Evolutionary conservation across 1,284 basidiomycete genomes (phyloP).

Genomic region (Ustilago trichophora): DNA sequence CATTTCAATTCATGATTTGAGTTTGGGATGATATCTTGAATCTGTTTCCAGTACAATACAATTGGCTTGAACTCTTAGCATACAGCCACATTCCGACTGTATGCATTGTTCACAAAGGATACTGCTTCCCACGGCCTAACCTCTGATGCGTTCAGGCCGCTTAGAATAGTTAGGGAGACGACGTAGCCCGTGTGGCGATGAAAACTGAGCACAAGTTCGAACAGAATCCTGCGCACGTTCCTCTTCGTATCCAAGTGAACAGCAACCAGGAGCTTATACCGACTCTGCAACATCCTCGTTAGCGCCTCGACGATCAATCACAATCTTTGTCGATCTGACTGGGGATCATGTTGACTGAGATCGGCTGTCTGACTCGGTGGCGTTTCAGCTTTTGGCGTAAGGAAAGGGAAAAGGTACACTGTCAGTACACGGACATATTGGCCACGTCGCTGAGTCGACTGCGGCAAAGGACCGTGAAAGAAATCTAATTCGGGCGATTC

Average conservation of each 20-base stretch:
- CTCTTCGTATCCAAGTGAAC: not conserved
- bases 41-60: too few relatives aligned
- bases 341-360: too few relatives aligned
- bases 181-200: too few relatives aligned
- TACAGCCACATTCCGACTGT: not conserved
- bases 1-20: too few relatives aligned
- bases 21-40: too few relatives aligned
- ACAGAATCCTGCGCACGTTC: constrained; percentile 9
- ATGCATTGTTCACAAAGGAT: not conserved
- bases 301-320: too few relatives aligned
- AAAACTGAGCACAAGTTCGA: not conserved
- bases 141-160: not conserved
- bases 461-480: constrained; percentile 9
- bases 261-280: not conserved
- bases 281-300: too few relatives aligned
- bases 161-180: too few relatives aligned
- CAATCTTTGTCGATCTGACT: too few relatives aligned
- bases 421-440: not conserved
- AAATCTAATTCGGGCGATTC: not conserved
- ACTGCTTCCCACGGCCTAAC: not conserved
- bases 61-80: not conserved
- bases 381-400: too few relatives aligned
- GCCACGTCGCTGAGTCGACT: not conserved
- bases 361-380: too few relatives aligned
- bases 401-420: too few relatives aligned